A percentile compares a stretch with the other conserved stretches of the same genome.
These are phyloP conservation scores for Chamaecrista fasciculata DNA, from an alignment of 306 rosid species.

Conservation along the genomic window DNA sequence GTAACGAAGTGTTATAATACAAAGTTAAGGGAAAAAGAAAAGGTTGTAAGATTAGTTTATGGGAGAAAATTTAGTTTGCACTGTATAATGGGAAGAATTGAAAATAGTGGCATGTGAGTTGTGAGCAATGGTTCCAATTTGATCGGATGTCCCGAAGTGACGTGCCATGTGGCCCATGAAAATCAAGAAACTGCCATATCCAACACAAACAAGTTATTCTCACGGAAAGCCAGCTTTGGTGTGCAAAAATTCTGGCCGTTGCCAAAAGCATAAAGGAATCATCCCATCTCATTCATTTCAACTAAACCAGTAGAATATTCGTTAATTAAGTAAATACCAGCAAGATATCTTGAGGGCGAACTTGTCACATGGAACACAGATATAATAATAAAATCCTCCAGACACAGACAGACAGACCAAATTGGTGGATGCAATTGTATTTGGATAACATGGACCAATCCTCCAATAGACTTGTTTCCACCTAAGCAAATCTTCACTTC, in stretches of 20 bases:
- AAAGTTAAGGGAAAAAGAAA: too few species aligned
- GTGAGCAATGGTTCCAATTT: too few species aligned
- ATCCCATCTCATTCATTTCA: constrained; percentile 1
- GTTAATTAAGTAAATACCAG: neutral
- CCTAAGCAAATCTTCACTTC: constrained; percentile 15
- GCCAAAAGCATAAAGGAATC: constrained; percentile 16
- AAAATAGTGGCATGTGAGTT: too few species aligned
- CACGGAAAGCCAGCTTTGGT: constrained; percentile 1
- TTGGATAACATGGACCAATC: constrained; percentile 27
- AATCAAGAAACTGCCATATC: too few species aligned
- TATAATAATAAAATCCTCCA: neutral
- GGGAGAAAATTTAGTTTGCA: too few species aligned
- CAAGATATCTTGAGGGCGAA: neutral
- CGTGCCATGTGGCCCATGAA: too few species aligned
- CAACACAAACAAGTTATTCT: neutral
- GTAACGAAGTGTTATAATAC: too few species aligned
- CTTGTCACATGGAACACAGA: neutral
- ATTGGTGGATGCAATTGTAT: constrained; percentile 25
- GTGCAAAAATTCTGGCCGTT: neutral
- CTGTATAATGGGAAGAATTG: too few species aligned
- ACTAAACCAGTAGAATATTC: neutral
- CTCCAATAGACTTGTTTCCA: constrained; percentile 13
- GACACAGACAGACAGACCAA: neutral
- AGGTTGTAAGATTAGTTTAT: too few species aligned
- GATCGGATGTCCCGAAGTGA: too few species aligned